Evolutionary conservation across 345 rosid species (phyloP).

Genomic region (Leavenworthia alabamica): DNA sequence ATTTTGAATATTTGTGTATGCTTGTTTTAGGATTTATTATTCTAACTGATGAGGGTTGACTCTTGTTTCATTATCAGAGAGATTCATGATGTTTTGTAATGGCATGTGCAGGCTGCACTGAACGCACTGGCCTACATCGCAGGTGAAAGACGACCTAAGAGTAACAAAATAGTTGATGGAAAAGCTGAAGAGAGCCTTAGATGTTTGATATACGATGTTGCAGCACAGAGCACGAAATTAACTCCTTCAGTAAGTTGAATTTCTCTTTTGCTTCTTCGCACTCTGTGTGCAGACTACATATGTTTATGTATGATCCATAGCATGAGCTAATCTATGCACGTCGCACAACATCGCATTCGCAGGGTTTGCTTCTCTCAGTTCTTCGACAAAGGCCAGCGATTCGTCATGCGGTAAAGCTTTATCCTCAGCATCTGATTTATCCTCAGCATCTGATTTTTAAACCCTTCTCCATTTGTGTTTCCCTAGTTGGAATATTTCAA

Average conservation of each 20-base stretch:
- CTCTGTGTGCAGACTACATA: background rate
- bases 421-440: background rate
- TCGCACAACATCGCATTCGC: slow-evolving; percentile 36
- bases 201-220: slow-evolving; percentile 57
- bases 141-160: slow-evolving; percentile 60
- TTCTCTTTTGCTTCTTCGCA: background rate
- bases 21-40: background rate
- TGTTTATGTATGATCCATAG: slow-evolving; percentile 1
- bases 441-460: background rate
- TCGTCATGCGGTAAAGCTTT: slow-evolving; percentile 56
- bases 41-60: background rate
- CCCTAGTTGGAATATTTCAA: background rate
- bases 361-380: slow-evolving; percentile 71
- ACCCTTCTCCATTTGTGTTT: background rate
- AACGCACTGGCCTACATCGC: slow-evolving; percentile 71
- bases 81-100: slow-evolving; percentile 16
- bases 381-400: slow-evolving; percentile 76
- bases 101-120: slow-evolving; percentile 61
- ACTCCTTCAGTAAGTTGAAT: slow-evolving; percentile 62
- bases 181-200: slow-evolving; percentile 77
- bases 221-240: slow-evolving; percentile 69
- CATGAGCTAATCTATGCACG: slow-evolving; percentile 3
- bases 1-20: background rate
- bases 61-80: background rate
- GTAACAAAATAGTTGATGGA: slow-evolving; percentile 38